Percentiles rank a stretch among this genome's conserved stretches.
Conservation (phyloP, 306 rosid species). For the Castanospermum australe region DNA sequence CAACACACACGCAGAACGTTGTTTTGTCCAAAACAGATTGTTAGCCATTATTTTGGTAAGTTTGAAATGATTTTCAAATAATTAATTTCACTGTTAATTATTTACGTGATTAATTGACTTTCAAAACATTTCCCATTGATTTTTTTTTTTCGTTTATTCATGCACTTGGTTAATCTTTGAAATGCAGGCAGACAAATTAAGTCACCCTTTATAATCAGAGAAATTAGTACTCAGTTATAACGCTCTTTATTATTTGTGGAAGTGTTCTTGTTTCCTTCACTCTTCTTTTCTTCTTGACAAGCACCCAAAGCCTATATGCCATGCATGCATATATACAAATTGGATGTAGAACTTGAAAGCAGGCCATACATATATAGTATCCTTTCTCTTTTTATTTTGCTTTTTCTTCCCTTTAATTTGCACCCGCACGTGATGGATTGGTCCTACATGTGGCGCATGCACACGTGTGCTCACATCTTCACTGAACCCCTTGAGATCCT, state of each 20-base stretch:
- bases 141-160: no score
- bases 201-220: neutral
- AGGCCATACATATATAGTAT: neutral
- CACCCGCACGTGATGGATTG: slow-evolving; percentile 73
- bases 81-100: neutral
- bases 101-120: neutral
- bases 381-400: slow-evolving; percentile 13
- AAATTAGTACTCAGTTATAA: neutral
- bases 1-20: neutral
- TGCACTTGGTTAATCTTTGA: neutral
- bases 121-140: neutral
- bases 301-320: neutral
- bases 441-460: slow-evolving; percentile 64
- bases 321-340: slow-evolving; percentile 25
- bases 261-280: neutral
- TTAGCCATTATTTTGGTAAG: neutral
- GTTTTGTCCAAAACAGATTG: neutral
- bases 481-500: slow-evolving; percentile 50
- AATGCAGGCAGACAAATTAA: neutral
- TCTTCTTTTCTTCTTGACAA: neutral
- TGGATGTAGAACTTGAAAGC: slow-evolving; percentile 22
- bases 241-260: neutral
- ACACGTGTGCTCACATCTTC: slow-evolving; percentile 69
- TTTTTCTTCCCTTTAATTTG: slow-evolving; percentile 15
- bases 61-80: neutral